Conservation (phyloP, 2,329 filamentous ascomycete species). For the Penicillium sp. region DNA sequence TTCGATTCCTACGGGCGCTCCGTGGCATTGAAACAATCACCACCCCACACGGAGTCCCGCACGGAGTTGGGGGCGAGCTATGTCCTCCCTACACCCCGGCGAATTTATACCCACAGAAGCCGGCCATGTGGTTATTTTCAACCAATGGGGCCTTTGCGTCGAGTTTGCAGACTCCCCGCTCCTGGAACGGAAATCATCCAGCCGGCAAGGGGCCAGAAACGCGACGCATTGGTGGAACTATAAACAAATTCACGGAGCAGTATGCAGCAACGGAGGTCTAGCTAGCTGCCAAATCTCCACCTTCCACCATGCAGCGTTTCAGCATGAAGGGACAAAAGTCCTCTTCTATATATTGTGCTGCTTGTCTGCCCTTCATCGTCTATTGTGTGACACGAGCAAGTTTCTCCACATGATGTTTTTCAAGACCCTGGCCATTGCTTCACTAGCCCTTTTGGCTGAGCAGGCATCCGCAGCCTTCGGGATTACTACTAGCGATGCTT, state of each 20-base stretch:
- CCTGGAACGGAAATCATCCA: not conserved
- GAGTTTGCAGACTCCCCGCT: slow-evolving; percentile 1
- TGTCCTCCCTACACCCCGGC: not conserved
- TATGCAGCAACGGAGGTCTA: slow-evolving; percentile 1
- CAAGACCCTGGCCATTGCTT: slow-evolving; percentile 18
- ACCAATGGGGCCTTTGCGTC: not conserved
- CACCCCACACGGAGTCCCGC: slow-evolving; percentile 13
- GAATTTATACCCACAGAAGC: not conserved
- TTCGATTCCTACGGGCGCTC: not conserved
- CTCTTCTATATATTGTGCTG: not conserved
- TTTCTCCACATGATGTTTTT: slow-evolving; percentile 18
- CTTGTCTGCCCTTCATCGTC: not conserved
- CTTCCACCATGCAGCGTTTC: slow-evolving; percentile 12
- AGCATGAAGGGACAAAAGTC: not conserved
- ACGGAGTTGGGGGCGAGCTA: slow-evolving; percentile 10
- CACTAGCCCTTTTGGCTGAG: slow-evolving; percentile 23
- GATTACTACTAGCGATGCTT: slow-evolving; percentile 21
- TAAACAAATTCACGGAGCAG: not conserved
- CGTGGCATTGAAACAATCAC: slow-evolving; percentile 9
- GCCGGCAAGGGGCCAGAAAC: not conserved
- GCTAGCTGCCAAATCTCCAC: slow-evolving; percentile 13
- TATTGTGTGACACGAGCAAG: not conserved
- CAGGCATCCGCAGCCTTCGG: slow-evolving; percentile 31
- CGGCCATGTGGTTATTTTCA: not conserved
- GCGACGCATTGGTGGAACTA: slow-evolving; percentile 19